These are phyloP conservation scores for Colletotrichum lindemuthianum DNA, from an alignment of 2,329 filamentous ascomycete species.

Conservation along the genomic window DNA sequence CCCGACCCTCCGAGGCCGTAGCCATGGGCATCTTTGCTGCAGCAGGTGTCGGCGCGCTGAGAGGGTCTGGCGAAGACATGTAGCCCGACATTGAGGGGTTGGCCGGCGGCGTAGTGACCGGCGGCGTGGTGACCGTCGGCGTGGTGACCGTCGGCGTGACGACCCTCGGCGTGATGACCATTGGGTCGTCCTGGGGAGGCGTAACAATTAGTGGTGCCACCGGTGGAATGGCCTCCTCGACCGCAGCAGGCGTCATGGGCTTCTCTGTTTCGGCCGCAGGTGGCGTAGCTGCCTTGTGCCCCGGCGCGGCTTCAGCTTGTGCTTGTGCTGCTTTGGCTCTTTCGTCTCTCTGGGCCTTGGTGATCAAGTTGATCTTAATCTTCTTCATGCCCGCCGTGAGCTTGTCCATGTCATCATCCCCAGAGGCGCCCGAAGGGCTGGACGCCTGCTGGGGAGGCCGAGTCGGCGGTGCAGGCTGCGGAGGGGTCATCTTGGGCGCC, in stretches of 20 bases:
- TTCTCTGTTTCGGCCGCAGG: constrained; percentile 29
- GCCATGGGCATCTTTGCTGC: constrained; percentile 3
- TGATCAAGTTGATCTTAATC: constrained; percentile 70
- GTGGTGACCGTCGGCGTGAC: background rate
- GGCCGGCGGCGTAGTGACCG: constrained; percentile 10
- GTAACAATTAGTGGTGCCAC: constrained; percentile 17
- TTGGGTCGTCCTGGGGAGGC: constrained; percentile 21
- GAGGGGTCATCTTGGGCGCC: constrained; percentile 23
- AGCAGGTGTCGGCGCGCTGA: constrained; percentile 19
- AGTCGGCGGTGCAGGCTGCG: constrained; percentile 10
- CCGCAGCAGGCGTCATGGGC: constrained; percentile 26
- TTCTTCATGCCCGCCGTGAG: constrained; percentile 69
- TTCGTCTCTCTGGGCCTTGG: constrained; percentile 67
- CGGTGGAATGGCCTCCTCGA: background rate
- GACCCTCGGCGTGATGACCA: background rate
- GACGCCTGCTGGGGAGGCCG: constrained; percentile 13
- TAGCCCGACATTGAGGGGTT: background rate
- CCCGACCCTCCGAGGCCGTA: constrained; percentile 38
- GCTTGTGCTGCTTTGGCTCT: constrained; percentile 48
- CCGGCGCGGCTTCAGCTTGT: constrained; percentile 1
- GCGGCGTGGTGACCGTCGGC: background rate
- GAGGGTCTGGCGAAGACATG: constrained; percentile 9
- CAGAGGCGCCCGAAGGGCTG: constrained; percentile 31
- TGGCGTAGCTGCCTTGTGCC: constrained; percentile 38
- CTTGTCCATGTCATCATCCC: constrained; percentile 60